These are phyloP conservation scores for Garcia nutans DNA, from an alignment of 345 rosid species.

Conservation along the genomic window DNA sequence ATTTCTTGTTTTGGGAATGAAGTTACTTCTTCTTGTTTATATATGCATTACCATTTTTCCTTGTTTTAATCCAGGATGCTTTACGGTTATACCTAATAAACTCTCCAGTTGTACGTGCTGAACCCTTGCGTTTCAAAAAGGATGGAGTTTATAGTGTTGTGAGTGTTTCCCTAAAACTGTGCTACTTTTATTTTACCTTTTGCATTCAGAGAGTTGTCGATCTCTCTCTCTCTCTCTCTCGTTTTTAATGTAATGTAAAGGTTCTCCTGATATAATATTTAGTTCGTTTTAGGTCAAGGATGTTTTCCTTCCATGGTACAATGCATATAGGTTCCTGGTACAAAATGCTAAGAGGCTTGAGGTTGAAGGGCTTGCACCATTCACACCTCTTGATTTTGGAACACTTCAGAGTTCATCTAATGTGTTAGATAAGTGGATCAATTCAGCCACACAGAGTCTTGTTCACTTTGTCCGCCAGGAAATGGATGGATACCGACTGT, in stretches of 20 bases:
- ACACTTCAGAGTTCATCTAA: slow-evolving; percentile 68
- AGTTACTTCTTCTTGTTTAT: background rate
- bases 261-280: slow-evolving; percentile 15
- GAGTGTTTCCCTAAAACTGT: slow-evolving; percentile 39
- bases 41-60: background rate
- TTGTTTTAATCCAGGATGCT: slow-evolving; percentile 63
- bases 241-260: too few species aligned
- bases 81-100: slow-evolving; percentile 86
- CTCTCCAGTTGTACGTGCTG: slow-evolving; percentile 99
- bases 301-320: slow-evolving; percentile 99
- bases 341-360: slow-evolving; percentile 98
- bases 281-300: slow-evolving; percentile 73
- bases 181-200: slow-evolving; percentile 2
- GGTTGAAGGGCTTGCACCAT: slow-evolving; percentile 73
- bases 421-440: slow-evolving; percentile 97
- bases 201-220: slow-evolving; percentile 13
- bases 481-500: slow-evolving; percentile 94
- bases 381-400: slow-evolving; percentile 61
- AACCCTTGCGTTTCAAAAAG: slow-evolving; percentile 86
- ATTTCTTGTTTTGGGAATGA: background rate
- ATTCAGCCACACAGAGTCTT: slow-evolving; percentile 98
- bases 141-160: slow-evolving; percentile 94
- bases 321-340: slow-evolving; percentile 95
- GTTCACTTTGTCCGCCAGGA: slow-evolving; percentile 83
- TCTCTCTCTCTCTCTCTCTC: too few species aligned